Percentiles rank a stretch among this genome's conserved stretches.
Evolutionary conservation across 2,329 filamentous ascomycete species (phyloP).

Genomic region (Elsinoe arachidis): DNA sequence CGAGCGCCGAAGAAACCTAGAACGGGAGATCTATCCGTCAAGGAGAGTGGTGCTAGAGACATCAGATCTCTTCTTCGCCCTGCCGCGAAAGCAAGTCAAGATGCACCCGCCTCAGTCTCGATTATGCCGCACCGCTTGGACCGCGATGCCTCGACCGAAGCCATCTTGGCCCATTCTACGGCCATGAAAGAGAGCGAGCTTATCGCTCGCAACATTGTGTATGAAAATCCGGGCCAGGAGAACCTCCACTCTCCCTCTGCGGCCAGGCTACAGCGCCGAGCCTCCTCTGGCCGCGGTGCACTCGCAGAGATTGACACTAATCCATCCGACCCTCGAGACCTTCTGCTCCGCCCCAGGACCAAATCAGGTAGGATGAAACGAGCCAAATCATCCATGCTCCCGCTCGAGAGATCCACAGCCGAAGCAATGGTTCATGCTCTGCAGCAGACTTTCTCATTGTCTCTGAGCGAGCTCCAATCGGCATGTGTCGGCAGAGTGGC

Average conservation of each 20-base stretch:
- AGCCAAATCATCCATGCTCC: slow-evolving; percentile 30
- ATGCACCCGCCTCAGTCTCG: too few species aligned
- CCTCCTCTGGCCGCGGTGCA: neutral
- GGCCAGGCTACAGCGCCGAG: neutral
- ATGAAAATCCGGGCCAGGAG: neutral
- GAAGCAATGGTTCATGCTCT: slow-evolving; percentile 23
- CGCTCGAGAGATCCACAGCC: slow-evolving; percentile 31
- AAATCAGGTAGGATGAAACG: slow-evolving; percentile 17
- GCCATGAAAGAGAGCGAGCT: neutral
- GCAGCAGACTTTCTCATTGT: neutral
- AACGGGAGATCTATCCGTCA: neutral
- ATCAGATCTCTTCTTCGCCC: too few species aligned
- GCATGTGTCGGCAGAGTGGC: neutral
- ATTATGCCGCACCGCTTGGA: too few species aligned
- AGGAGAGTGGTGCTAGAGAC: neutral
- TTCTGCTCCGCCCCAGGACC: slow-evolving; percentile 13
- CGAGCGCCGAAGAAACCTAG: neutral
- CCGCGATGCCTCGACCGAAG: too few species aligned
- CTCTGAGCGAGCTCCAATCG: slow-evolving; percentile 7
- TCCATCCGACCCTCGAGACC: slow-evolving; percentile 9
- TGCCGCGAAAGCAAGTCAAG: neutral
- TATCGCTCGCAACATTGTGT: neutral
- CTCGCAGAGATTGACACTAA: slow-evolving; percentile 3
- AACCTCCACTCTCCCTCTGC: neutral
- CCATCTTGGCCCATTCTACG: too few species aligned